Conservation (phyloP, 352 stramenopile species). For the Phytophthora cactorum region DNA sequence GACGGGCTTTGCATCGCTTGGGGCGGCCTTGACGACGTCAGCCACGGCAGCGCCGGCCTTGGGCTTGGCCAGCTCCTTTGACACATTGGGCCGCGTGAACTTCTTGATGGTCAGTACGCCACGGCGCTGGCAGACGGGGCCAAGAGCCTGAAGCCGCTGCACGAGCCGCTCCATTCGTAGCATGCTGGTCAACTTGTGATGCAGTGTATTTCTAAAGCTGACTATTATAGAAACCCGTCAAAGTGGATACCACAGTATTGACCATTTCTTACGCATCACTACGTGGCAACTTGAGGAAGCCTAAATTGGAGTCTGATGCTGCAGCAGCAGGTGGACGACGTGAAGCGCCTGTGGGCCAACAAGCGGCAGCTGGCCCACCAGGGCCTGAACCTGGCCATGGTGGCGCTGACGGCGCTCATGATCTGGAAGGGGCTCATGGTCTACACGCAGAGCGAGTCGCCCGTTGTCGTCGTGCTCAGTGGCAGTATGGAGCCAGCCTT, state of each 20-base stretch:
- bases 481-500: constrained; percentile 99
- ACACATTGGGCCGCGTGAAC: constrained; percentile 33
- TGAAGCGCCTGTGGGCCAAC: constrained; percentile 99
- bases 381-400: constrained; percentile 98
- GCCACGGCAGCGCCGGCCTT: not conserved
- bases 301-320: constrained; percentile 39
- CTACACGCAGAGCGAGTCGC: constrained; percentile 96
- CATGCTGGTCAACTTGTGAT: constrained; percentile 8
- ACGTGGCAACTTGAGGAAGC: constrained; percentile 17
- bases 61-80: constrained; percentile 5
- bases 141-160: constrained; percentile 2
- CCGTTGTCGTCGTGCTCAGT: constrained; percentile 98
- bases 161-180: constrained; percentile 25
- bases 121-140: constrained; percentile 15
- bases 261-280: constrained; percentile 1
- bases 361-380: constrained; percentile 98
- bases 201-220: not conserved
- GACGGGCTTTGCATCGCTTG: not conserved
- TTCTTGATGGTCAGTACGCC: constrained; percentile 58
- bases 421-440: constrained; percentile 99
- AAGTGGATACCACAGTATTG: not conserved
- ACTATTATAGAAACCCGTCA: not conserved
- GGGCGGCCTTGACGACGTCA: not conserved
- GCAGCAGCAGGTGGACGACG: constrained; percentile 92
- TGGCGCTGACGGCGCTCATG: constrained; percentile 99